Evolutionary conservation across 2,329 filamentous ascomycete genomes (phyloP).

Genomic region (Penicillium sp.): DNA sequence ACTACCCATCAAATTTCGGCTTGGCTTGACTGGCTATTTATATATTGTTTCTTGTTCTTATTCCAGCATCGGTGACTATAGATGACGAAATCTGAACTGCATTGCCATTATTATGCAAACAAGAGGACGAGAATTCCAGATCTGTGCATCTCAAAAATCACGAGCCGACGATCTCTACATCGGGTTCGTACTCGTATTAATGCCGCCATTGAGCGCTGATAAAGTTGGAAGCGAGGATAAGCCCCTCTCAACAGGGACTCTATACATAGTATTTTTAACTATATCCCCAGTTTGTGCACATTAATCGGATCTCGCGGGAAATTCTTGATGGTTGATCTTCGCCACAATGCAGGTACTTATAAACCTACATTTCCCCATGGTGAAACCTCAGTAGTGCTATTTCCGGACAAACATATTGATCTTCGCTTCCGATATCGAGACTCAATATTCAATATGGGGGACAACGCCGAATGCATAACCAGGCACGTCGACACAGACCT

Average conservation of each 20-base stretch:
- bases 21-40: neutral
- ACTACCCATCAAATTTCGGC: neutral
- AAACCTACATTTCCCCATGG: neutral
- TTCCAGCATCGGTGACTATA: neutral
- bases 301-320: neutral
- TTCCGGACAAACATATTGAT: neutral
- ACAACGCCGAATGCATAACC: neutral
- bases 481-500: constrained; percentile 6
- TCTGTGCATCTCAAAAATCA: neutral
- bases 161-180: neutral
- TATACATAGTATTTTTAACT: neutral
- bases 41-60: neutral
- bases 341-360: neutral
- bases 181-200: constrained; percentile 4
- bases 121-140: neutral
- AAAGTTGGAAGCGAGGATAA: neutral
- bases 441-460: neutral
- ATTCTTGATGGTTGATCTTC: neutral
- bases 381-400: neutral
- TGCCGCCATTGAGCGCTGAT: neutral
- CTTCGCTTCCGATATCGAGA: neutral
- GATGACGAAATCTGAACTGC: neutral
- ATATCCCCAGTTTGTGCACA: constrained; percentile 18
- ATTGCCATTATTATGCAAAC: neutral
- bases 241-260: neutral